Evolutionary conservation across 140 eudicot genomes (phyloP).

Genomic region (Anethum foeniculum): DNA sequence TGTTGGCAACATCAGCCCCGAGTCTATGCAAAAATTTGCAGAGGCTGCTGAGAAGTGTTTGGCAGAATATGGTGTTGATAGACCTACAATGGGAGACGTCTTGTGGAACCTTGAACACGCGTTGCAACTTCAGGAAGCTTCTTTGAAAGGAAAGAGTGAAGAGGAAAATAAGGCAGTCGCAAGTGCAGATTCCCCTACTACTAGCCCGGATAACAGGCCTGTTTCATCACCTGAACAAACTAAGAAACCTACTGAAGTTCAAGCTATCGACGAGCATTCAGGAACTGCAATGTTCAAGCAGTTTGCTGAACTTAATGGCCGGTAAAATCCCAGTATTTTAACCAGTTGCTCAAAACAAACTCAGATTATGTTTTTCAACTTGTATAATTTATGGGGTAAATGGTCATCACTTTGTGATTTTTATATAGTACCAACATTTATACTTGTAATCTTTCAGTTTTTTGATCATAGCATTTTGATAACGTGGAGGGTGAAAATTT

Average conservation of each 20-base stretch:
- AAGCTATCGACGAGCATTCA: constrained; percentile 24
- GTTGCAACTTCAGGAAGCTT: constrained; percentile 41
- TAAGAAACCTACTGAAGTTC: constrained; percentile 17
- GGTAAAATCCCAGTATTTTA: constrained; percentile 9
- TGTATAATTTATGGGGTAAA: not conserved
- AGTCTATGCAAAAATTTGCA: constrained; percentile 10
- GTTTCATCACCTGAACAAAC: constrained; percentile 10
- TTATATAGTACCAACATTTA: not conserved
- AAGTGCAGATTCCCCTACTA: constrained; percentile 8
- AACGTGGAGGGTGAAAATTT: not conserved
- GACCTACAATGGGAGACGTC: constrained; percentile 12
- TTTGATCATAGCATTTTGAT: not conserved
- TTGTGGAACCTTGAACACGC: constrained; percentile 24
- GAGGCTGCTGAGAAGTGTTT: constrained; percentile 15
- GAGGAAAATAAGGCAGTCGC: constrained; percentile 18
- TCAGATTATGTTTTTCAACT: not conserved
- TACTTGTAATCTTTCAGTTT: not conserved
- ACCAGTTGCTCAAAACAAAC: not conserved
- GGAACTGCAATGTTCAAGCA: constrained; percentile 33
- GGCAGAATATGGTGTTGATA: constrained; percentile 12
- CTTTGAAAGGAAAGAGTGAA: constrained; percentile 25
- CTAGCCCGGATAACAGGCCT: constrained; percentile 5
- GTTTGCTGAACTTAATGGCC: constrained; percentile 30
- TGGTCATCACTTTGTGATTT: constrained; percentile 4
- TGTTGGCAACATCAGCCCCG: not conserved